phyloP scores from a whole-genome alignment of 116 monocot genomes.

The Cymodocea nodosa region DNA sequence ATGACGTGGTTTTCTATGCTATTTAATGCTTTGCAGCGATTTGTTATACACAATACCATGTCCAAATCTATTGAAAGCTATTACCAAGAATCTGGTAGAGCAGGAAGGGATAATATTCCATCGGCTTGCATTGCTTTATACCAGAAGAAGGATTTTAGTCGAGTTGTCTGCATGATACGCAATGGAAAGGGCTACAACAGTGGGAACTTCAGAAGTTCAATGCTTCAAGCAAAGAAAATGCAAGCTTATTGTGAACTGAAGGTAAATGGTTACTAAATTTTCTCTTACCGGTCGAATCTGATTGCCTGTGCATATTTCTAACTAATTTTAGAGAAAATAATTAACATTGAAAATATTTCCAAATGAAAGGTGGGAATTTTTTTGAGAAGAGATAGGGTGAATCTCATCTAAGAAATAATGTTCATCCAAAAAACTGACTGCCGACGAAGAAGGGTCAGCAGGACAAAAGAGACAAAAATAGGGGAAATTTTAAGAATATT shows the following conservation, averaged over 20 bases:
- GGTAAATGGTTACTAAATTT: conserved; percentile 28
- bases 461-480: too few relatives aligned
- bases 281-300: not conserved
- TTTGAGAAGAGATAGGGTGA: too few relatives aligned
- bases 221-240: conserved; percentile 97
- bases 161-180: conserved; percentile 93
- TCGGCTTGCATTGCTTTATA: conserved; percentile 75
- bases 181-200: conserved; percentile 42
- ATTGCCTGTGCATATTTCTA: not conserved
- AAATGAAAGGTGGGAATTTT: too few relatives aligned
- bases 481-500: too few relatives aligned
- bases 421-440: too few relatives aligned
- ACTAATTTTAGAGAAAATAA: too few relatives aligned
- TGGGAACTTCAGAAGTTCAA: conserved; percentile 64
- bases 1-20: not conserved
- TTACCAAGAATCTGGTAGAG: conserved; percentile 98
- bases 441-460: too few relatives aligned
- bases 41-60: conserved; percentile 86
- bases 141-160: conserved; percentile 94
- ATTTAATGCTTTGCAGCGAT: conserved; percentile 33
- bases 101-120: conserved; percentile 75
- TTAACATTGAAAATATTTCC: too few relatives aligned
- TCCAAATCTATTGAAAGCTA: conserved; percentile 98
- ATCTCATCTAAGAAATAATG: too few relatives aligned
- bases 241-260: conserved; percentile 83